Conservation (phyloP, 345 rosid genomes). For the Eucalyptus tenuipes region DNA sequence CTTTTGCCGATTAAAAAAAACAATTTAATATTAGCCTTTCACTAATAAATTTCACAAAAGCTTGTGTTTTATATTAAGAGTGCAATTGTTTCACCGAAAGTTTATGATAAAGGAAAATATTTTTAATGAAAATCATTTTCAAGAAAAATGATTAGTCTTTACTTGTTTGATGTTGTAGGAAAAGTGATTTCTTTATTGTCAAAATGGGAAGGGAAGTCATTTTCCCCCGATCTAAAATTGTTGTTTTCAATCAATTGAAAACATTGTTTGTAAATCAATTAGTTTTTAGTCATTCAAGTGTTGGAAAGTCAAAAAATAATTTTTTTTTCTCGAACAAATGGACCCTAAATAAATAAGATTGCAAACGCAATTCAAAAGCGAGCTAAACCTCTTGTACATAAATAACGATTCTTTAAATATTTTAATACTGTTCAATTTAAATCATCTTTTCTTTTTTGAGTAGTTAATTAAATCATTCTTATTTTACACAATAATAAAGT, state of each 20-base stretch:
- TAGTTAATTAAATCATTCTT: background rate
- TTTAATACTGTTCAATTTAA: background rate
- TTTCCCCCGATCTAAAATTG: background rate
- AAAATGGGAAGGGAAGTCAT: background rate
- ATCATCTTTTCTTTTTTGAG: background rate
- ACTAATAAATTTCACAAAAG: background rate
- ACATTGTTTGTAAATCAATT: background rate
- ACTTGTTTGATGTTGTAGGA: accelerated
- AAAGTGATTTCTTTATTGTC: background rate
- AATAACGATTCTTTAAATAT: background rate
- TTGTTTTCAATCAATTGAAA: too few relatives aligned
- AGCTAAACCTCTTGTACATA: background rate
- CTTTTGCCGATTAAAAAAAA: accelerated
- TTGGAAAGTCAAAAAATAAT: too few relatives aligned
- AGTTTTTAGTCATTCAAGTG: too few relatives aligned
- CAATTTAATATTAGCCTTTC: background rate
- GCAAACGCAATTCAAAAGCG: background rate
- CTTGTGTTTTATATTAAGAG: background rate
- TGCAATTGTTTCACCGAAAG: accelerated
- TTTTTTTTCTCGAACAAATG: background rate
- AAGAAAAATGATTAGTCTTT: accelerated
- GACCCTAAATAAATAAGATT: background rate
- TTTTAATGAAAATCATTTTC: background rate
- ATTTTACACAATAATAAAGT: background rate
- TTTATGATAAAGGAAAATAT: background rate